Conservation (phyloP, 2,329 filamentous ascomycete species). For the Fusarium continuum region DNA sequence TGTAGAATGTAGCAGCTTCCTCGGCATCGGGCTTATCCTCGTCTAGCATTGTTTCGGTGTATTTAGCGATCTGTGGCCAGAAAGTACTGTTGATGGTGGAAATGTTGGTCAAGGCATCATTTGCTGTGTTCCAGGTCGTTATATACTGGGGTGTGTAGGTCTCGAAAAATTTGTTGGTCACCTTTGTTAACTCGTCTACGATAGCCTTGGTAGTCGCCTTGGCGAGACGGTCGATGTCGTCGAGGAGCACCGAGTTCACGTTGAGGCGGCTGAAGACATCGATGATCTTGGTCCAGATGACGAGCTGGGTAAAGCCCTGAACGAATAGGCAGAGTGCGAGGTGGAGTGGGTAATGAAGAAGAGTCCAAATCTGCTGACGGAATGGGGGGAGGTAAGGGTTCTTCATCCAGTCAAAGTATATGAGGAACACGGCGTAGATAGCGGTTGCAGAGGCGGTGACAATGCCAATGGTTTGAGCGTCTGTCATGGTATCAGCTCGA, state of each 20-base stretch:
- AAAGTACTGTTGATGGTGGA: slow-evolving; percentile 41
- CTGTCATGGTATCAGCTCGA: slow-evolving; percentile 38
- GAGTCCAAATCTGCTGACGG: slow-evolving; percentile 67
- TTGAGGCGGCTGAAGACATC: slow-evolving; percentile 42
- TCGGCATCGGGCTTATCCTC: not conserved
- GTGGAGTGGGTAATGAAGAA: slow-evolving; percentile 70
- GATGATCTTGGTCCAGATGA: slow-evolving; percentile 55
- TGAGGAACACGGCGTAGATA: slow-evolving; percentile 58
- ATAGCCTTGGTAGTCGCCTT: slow-evolving; percentile 36
- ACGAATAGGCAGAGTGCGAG: slow-evolving; percentile 70
- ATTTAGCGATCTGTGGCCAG: slow-evolving; percentile 37
- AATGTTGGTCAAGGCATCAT: slow-evolving; percentile 43
- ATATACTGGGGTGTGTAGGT: slow-evolving; percentile 43
- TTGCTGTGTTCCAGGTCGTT: slow-evolving; percentile 27
- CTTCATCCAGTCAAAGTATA: slow-evolving; percentile 71
- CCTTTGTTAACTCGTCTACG: slow-evolving; percentile 21
- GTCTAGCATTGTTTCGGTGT: slow-evolving; percentile 4
- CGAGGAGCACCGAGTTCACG: slow-evolving; percentile 10
- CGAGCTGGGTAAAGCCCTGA: slow-evolving; percentile 68
- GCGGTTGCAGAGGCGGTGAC: slow-evolving; percentile 52
- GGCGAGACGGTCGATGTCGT: slow-evolving; percentile 12
- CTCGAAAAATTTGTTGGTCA: slow-evolving; percentile 38
- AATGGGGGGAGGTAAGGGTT: slow-evolving; percentile 65
- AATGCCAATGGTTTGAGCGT: slow-evolving; percentile 52
- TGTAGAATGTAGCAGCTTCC: slow-evolving; percentile 4